Conservation (phyloP, 371 early-diverging fungal species). For the Rhizopus delemar region DNA sequence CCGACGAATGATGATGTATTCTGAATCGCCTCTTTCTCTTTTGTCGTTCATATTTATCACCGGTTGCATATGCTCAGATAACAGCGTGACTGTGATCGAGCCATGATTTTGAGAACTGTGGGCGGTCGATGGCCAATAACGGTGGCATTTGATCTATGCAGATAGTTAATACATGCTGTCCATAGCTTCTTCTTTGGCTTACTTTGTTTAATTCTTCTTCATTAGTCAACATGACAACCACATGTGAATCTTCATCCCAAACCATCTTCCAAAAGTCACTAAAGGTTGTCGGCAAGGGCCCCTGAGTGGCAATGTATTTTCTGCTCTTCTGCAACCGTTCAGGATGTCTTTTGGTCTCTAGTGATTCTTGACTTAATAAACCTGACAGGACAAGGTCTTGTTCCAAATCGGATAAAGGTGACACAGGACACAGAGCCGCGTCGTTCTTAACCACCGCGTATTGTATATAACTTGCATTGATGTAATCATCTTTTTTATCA, state of each 20-base stretch:
- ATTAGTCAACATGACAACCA: constrained; percentile 86
- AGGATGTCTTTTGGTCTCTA: constrained; percentile 15
- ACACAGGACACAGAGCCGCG: constrained; percentile 6
- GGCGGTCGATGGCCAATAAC: constrained; percentile 66
- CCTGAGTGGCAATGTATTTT: constrained; percentile 81
- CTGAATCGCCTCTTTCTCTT: constrained; percentile 4
- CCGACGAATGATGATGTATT: constrained; percentile 21
- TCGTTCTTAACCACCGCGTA: constrained; percentile 16
- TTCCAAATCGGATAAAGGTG: constrained; percentile 9
- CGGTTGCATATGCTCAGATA: constrained; percentile 21
- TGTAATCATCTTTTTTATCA: constrained; percentile 67
- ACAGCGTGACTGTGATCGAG: constrained; percentile 20
- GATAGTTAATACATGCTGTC: background rate
- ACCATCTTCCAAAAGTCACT: constrained; percentile 86
- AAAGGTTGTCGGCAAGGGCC: constrained; percentile 75
- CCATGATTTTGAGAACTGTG: constrained; percentile 36
- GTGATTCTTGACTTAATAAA: constrained; percentile 20
- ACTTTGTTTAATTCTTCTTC: constrained; percentile 72
- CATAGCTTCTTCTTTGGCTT: constrained; percentile 24
- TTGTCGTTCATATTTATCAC: constrained; percentile 31
- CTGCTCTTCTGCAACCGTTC: constrained; percentile 8
- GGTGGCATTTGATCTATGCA: constrained; percentile 56
- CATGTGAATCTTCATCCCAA: constrained; percentile 71
- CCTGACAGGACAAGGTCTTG: constrained; percentile 7
- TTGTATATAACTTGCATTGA: constrained; percentile 70